These are phyloP conservation scores for Psilocybe cubensis DNA, from an alignment of 768 basidiomycete genomes.

Conservation along the genomic window DNA sequence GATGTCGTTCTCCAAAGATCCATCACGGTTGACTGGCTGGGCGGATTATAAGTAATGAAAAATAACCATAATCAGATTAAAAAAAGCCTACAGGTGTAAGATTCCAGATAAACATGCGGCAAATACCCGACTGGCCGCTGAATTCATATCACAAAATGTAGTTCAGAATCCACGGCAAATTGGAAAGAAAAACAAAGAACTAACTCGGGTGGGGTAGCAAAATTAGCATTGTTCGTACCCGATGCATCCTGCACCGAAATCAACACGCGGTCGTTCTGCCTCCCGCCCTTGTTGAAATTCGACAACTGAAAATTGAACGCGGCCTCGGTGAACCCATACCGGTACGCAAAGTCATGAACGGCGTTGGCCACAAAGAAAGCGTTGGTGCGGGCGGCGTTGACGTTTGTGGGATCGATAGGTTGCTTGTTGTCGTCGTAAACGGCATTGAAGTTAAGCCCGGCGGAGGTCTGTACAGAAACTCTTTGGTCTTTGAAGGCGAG, in stretches of 20 bases:
- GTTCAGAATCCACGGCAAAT: neutral
- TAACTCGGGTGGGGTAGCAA: constrained; percentile 47
- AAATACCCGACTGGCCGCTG: constrained; percentile 41
- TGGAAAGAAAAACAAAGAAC: constrained; percentile 5
- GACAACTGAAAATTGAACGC: constrained; percentile 53
- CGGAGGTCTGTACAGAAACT: neutral
- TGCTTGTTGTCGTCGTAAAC: constrained; percentile 29
- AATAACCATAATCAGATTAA: neutral
- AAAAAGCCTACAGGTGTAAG: constrained; percentile 18
- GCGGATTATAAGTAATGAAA: neutral
- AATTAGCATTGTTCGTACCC: constrained; percentile 48
- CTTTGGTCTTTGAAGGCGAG: constrained; percentile 30
- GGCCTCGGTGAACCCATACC: constrained; percentile 57
- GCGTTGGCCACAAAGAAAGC: constrained; percentile 60
- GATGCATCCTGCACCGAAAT: constrained; percentile 55
- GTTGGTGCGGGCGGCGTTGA: constrained; percentile 53
- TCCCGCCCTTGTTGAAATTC: constrained; percentile 58
- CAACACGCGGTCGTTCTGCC: constrained; percentile 53
- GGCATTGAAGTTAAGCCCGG: constrained; percentile 40
- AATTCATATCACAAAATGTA: neutral
- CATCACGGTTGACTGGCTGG: constrained; percentile 20
- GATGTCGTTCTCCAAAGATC: constrained; percentile 63
- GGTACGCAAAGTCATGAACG: constrained; percentile 48
- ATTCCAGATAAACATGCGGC: constrained; percentile 31
- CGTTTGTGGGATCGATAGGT: constrained; percentile 43